phyloP scores from a whole-genome alignment of 2,329 filamentous ascomycete species.

The Colletotrichum sp. region DNA sequence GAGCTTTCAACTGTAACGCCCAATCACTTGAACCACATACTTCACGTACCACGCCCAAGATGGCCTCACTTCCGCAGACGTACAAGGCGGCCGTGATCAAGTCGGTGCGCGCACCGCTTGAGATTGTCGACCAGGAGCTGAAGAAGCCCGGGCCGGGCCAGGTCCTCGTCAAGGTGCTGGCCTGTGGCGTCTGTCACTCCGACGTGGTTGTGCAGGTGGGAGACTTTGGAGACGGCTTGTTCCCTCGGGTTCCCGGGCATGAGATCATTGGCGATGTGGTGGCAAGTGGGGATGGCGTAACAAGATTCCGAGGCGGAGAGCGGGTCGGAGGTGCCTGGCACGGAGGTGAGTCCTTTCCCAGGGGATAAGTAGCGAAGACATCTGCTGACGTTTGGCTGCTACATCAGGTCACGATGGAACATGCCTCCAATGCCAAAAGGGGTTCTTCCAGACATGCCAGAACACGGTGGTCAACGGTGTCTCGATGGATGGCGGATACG shows the following conservation, averaged over 20 bases:
- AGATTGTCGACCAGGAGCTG: constrained; percentile 64
- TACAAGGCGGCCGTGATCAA: constrained; percentile 70
- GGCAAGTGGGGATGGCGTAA: constrained; percentile 61
- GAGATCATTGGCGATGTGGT: constrained; percentile 73
- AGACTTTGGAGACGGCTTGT: constrained; percentile 53
- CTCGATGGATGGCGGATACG: constrained; percentile 68
- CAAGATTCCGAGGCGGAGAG: constrained; percentile 60
- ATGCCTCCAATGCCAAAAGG: constrained; percentile 67
- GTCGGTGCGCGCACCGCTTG: constrained; percentile 53
- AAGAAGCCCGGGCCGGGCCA: constrained; percentile 59
- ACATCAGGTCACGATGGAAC: constrained; percentile 58
- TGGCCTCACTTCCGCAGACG: constrained; percentile 59
- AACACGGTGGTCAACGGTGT: constrained; percentile 69
- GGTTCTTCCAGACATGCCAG: constrained; percentile 71
- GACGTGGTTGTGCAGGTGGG: constrained; percentile 57
- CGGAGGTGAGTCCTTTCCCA: constrained; percentile 47
- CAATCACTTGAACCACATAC: background rate
- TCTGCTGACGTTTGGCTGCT: background rate
- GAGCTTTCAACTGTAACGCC: background rate
- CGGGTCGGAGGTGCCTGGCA: constrained; percentile 73
- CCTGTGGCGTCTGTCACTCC: constrained; percentile 74
- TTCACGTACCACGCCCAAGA: background rate
- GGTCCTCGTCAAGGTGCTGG: constrained; percentile 72
- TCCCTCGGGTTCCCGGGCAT: constrained; percentile 71
- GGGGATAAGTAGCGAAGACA: background rate